Conservation (phyloP, 768 basidiomycete genomes). For the Tylopilus vinaceipallidus region DNA sequence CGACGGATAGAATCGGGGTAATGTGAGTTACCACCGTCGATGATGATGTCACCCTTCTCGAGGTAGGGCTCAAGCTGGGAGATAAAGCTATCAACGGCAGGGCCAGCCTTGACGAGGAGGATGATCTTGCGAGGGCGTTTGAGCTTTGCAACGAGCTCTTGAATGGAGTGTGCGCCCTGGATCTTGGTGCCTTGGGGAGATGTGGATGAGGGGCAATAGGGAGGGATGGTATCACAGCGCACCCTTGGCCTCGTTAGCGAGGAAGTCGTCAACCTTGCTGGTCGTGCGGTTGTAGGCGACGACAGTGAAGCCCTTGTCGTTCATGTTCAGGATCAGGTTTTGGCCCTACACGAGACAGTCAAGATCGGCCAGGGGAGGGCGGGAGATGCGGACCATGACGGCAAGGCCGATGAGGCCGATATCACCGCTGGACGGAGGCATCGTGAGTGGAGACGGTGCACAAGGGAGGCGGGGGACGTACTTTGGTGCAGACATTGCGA, state of each 20-base stretch:
- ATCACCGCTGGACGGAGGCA: slow-evolving; percentile 65
- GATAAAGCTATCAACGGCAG: slow-evolving; percentile 96
- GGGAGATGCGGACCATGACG: slow-evolving; percentile 76
- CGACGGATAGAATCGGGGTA: slow-evolving; percentile 98
- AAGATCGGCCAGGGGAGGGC: slow-evolving; percentile 8
- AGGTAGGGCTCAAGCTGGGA: slow-evolving; percentile 82
- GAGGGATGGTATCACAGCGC: slow-evolving; percentile 32
- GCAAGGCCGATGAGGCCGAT: slow-evolving; percentile 98
- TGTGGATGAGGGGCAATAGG: slow-evolving; percentile 18
- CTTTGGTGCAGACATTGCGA: slow-evolving; percentile 46
- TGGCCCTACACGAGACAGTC: slow-evolving; percentile 61
- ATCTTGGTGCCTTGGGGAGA: slow-evolving; percentile 78
- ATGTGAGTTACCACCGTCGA: slow-evolving; percentile 99
- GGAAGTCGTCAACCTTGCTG: slow-evolving; percentile 93
- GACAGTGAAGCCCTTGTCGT: slow-evolving; percentile 98
- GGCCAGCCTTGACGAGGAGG: slow-evolving; percentile 96
- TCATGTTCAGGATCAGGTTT: slow-evolving; percentile 98
- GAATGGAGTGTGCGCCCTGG: slow-evolving; percentile 89
- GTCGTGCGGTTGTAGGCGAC: slow-evolving; percentile 97
- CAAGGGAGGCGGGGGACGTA: slow-evolving; percentile 36
- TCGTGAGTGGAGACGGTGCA: slow-evolving; percentile 19
- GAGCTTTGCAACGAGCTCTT: slow-evolving; percentile 90
- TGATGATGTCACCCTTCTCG: slow-evolving; percentile 96
- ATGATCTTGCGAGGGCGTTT: slow-evolving; percentile 96
- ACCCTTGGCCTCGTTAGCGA: slow-evolving; percentile 98